Conservation (phyloP, 2,329 filamentous ascomycete species). For the Lanzia echinophila region DNA sequence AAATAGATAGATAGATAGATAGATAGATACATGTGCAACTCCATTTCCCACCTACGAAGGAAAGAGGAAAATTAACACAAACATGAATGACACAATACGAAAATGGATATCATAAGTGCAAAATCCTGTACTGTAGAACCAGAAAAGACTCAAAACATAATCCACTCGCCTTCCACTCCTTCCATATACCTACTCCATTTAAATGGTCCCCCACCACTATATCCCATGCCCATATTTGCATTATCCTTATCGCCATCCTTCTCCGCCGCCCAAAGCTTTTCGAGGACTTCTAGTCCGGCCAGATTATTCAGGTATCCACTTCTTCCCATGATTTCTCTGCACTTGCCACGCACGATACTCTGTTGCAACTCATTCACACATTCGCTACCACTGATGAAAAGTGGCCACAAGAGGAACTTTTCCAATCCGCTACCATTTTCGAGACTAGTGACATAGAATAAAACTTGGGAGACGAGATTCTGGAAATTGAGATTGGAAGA, state of each 20-base stretch:
- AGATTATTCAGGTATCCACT: constrained; percentile 93
- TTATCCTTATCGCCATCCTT: constrained; percentile 14
- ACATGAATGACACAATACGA: too few relatives aligned
- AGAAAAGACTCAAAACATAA: constrained; percentile 49
- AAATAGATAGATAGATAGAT: too few relatives aligned
- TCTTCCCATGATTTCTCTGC: constrained; percentile 77
- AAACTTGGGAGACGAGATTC: constrained; percentile 71
- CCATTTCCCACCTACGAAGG: too few relatives aligned
- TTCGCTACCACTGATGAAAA: constrained; percentile 86
- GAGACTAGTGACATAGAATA: constrained; percentile 77
- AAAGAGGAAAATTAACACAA: too few relatives aligned
- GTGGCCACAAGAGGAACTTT: constrained; percentile 88
- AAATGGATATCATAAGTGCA: too few relatives aligned
- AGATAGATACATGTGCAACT: too few relatives aligned
- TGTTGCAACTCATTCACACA: constrained; percentile 78
- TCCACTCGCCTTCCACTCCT: constrained; percentile 54
- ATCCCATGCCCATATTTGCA: constrained; percentile 3
- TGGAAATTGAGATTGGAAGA: constrained; percentile 74
- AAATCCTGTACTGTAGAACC: too few relatives aligned
- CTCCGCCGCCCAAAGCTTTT: constrained; percentile 65
- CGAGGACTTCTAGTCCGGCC: constrained; percentile 75
- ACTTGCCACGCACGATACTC: constrained; percentile 70
- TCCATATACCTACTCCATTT: constrained; percentile 29
- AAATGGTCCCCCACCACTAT: constrained; percentile 19
- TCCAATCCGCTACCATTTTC: constrained; percentile 65